Conservation (phyloP, 148 eudicot species). For the Gaultheria prostrata region DNA sequence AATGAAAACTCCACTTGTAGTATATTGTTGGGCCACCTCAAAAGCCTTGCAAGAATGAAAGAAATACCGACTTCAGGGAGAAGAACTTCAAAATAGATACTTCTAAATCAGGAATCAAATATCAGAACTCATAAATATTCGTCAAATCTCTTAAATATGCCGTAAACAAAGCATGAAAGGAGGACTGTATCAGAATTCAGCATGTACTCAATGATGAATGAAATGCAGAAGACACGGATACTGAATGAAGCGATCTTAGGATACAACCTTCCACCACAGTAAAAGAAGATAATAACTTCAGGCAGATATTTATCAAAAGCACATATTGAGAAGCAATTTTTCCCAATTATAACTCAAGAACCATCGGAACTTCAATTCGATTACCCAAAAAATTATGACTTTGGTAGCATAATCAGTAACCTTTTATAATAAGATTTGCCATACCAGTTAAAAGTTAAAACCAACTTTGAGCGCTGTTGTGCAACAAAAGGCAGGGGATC, state of each 20-base stretch:
- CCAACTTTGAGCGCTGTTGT: neutral
- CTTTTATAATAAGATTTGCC: neutral
- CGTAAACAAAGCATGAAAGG: neutral
- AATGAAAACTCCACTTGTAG: neutral
- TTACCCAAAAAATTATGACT: neutral
- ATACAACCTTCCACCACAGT: neutral
- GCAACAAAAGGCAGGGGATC: neutral
- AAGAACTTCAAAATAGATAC: neutral
- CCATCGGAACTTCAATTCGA: neutral
- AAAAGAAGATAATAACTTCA: neutral
- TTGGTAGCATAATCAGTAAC: neutral
- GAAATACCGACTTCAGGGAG: neutral
- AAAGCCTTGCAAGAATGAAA: conserved; percentile 1
- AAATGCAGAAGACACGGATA: neutral
- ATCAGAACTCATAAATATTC: neutral
- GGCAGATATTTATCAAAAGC: neutral
- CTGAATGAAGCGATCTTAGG: neutral
- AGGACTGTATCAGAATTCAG: neutral
- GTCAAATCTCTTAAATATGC: neutral
- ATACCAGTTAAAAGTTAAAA: neutral
- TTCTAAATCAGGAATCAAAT: neutral
- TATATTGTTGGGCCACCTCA: neutral
- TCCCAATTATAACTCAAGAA: neutral
- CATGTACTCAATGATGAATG: neutral
- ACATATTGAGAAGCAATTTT: neutral